These are phyloP conservation scores for Microdochium trichocladiopsis DNA, from an alignment of 2,329 filamentous ascomycete genomes.

Conservation along the genomic window DNA sequence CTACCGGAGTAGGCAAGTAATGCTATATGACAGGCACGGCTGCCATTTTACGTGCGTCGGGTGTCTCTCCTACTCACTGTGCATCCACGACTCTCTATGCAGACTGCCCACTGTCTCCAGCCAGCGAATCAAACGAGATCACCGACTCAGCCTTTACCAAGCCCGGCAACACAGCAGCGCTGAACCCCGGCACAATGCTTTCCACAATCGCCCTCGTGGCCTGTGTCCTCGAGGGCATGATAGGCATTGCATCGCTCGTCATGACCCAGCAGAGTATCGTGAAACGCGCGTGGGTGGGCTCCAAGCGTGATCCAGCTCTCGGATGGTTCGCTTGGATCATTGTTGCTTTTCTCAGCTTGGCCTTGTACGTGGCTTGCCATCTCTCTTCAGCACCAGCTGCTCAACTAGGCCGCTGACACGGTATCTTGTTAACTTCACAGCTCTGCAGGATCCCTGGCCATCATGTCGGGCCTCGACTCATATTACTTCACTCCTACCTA, in stretches of 20 bases:
- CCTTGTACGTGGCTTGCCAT: background rate
- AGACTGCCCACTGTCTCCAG: no score
- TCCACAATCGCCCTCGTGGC: background rate
- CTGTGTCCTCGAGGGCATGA: background rate
- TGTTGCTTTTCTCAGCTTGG: background rate
- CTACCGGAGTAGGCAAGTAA: no score
- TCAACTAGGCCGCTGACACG: no score
- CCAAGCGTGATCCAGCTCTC: background rate
- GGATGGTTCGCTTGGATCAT: background rate
- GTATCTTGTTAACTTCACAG: background rate
- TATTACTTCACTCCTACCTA: no score
- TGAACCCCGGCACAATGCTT: no score
- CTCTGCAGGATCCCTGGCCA: background rate
- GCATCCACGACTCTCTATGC: no score
- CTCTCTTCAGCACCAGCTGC: background rate
- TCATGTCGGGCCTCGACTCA: background rate
- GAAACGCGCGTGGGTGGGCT: background rate
- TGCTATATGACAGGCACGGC: no score
- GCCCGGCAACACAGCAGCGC: no score
- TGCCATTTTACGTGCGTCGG: no score
- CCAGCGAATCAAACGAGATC: no score
- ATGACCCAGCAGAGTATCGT: background rate
- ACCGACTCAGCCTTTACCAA: no score
- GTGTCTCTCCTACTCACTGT: no score
- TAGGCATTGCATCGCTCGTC: background rate